Base-by-base conservation (phyloP, 2,329 filamentous ascomycete genomes). In the Chaetomium olivaceum region DNA sequence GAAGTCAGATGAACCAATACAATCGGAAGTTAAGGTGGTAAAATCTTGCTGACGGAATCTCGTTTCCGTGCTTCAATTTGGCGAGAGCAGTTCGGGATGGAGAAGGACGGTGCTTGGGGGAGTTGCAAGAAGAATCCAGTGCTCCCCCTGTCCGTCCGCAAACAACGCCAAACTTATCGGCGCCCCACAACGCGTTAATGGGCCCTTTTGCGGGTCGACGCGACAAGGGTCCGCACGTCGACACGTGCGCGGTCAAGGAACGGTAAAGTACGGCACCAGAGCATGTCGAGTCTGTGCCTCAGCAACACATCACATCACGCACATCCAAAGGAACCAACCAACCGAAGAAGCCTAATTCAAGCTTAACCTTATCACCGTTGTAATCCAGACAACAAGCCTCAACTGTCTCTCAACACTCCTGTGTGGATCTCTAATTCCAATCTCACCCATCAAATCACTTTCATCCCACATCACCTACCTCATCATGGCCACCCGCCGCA, bases 401-500 rank as follows among this genome's bases (percentile, higher is more conserved):
- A 19, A 19, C 52, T n/a, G 4, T 23, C 21, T 56, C 29, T n/a
- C 25, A 48, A 48, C n/a, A 48, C 46, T 12, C 46, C 46, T 23
- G n/a, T 33, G 19, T 36, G 7, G 14, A 27, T 1, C n/a, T 55
- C 56, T n/a, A 27, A 61, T 16, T 16, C 52, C 46, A n/a, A 14
- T 48, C 21, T 58, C 52, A 1, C 16, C 21, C 33, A 8, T 29
- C 58, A 52, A 31, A 52, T n/a, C n/a, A 43, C 19, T 23, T 21
- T 31, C 29, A 19, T 58, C 23, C 21, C 23, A n/a, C 58, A 36
- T 21, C 55, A 25, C 16, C 58, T 55, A 62, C 58, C 65, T 31
- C 71, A 81, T 61, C 70, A 93, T 93, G 91, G 82, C 91, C 14
- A 89, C 89, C 52, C 83, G 88, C 77, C 84, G 91, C 73, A 89